Percentiles rank a stretch among this genome's conserved stretches.
phyloP scores from a whole-genome alignment of 2,329 filamentous ascomycete genomes.

The Alternaria atra region DNA sequence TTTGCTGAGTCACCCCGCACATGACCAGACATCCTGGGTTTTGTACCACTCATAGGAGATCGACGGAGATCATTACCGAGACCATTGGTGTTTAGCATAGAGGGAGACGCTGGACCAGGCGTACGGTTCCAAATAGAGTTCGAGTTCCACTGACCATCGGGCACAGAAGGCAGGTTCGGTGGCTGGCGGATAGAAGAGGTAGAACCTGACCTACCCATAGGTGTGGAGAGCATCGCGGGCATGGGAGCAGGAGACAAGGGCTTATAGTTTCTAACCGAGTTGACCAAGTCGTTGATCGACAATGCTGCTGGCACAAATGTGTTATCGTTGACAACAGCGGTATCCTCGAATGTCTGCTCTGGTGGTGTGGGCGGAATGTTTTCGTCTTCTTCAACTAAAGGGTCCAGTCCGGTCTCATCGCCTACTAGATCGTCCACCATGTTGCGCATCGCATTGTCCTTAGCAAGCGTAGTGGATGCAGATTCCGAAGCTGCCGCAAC shows the following conservation, averaged over 20 bases:
- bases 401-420: slow-evolving; percentile 52
- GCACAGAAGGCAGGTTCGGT: slow-evolving; percentile 48
- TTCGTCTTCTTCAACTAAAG: slow-evolving; percentile 54
- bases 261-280: slow-evolving; percentile 49
- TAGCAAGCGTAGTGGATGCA: slow-evolving; percentile 55
- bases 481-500: slow-evolving; percentile 56
- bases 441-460: slow-evolving; percentile 61
- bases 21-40: slow-evolving; percentile 49
- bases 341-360: slow-evolving; percentile 56
- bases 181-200: slow-evolving; percentile 48
- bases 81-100: slow-evolving; percentile 29
- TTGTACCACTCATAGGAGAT: slow-evolving; percentile 46
- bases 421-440: slow-evolving; percentile 68
- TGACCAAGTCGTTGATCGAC: slow-evolving; percentile 50
- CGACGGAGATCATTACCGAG: slow-evolving; percentile 30
- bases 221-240: slow-evolving; percentile 36
- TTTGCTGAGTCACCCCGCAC: slow-evolving; percentile 55
- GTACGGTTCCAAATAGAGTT: slow-evolving; percentile 51
- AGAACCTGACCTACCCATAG: slow-evolving; percentile 47
- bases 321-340: slow-evolving; percentile 43
- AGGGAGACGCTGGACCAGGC: slow-evolving; percentile 43
- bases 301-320: slow-evolving; percentile 40
- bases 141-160: slow-evolving; percentile 47
- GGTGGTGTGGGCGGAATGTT: slow-evolving; percentile 58
- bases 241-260: slow-evolving; percentile 39